A percentile compares a stretch with the other conserved stretches of the same genome.
These are phyloP conservation scores for Globisporangium mamillatum DNA, from an alignment of 352 stramenopile genomes.

Conservation along the genomic window DNA sequence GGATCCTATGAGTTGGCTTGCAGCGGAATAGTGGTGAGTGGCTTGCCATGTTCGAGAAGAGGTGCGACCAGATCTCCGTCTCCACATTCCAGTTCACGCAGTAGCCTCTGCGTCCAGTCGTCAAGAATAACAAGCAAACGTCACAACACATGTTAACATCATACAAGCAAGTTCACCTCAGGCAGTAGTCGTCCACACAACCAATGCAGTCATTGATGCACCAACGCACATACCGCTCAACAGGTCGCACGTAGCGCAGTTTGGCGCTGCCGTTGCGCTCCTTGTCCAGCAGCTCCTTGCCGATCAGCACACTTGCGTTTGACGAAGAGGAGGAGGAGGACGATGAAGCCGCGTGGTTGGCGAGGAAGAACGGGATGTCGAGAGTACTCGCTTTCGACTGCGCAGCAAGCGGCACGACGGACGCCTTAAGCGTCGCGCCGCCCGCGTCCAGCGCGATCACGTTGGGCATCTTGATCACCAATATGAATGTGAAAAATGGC, in stretches of 20 bases:
- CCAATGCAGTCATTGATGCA: background rate
- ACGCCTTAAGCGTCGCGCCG: slow-evolving; percentile 62
- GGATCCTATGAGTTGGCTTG: background rate
- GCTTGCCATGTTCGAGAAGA: slow-evolving; percentile 46
- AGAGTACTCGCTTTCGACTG: background rate
- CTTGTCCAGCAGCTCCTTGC: slow-evolving; percentile 47
- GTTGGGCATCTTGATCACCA: background rate
- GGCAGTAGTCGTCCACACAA: background rate
- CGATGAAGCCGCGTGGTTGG: slow-evolving; percentile 46
- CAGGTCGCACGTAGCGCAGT: slow-evolving; percentile 38
- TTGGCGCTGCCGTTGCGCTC: slow-evolving; percentile 54
- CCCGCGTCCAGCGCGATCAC: slow-evolving; percentile 60
- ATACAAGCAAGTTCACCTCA: background rate
- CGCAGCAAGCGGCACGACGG: slow-evolving; percentile 27
- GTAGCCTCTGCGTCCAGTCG: slow-evolving; percentile 45
- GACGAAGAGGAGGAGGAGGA: slow-evolving; percentile 20
- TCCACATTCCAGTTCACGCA: slow-evolving; percentile 83
- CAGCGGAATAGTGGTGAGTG: background rate
- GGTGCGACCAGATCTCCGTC: slow-evolving; percentile 50
- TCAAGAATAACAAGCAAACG: background rate
- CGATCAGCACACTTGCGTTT: slow-evolving; percentile 25
- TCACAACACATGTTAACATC: background rate
- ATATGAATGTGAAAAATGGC: background rate
- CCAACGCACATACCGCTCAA: slow-evolving; percentile 31
- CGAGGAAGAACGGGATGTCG: slow-evolving; percentile 26